A percentile compares a stretch with the other conserved stretches of the same genome.
These are phyloP conservation scores for Cryptococcus maquisensis DNA, from an alignment of 1,284 basidiomycete genomes.

Conservation along the genomic window DNA sequence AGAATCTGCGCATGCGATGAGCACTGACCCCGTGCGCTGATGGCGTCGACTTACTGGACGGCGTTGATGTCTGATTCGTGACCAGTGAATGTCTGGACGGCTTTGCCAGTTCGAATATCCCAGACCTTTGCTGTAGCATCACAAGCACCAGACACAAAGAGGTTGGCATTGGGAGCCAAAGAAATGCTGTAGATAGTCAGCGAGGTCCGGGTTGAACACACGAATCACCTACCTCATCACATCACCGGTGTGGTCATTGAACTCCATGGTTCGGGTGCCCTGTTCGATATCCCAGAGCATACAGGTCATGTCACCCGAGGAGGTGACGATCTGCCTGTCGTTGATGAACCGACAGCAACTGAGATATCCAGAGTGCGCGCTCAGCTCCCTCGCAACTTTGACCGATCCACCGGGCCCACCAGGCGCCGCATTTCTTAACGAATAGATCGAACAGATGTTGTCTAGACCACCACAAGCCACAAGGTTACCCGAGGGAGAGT, in stretches of 20 bases:
- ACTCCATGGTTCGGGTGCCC: constrained; percentile 89
- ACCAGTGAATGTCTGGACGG: constrained; percentile 96
- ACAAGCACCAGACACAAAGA: constrained; percentile 97
- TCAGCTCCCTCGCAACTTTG: constrained; percentile 71
- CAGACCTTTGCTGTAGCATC: constrained; percentile 97
- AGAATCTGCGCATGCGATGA: constrained; percentile 64
- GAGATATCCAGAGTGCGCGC: constrained; percentile 95
- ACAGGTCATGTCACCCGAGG: constrained; percentile 98
- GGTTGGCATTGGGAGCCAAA: constrained; percentile 86
- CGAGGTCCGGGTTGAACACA: not conserved
- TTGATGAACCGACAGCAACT: constrained; percentile 98
- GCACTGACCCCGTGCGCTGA: not conserved
- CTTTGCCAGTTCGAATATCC: constrained; percentile 95
- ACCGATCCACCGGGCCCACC: constrained; percentile 46
- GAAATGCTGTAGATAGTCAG: constrained; percentile 66
- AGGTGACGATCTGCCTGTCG: constrained; percentile 95
- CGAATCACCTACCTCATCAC: constrained; percentile 79
- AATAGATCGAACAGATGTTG: constrained; percentile 98
- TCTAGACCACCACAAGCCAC: constrained; percentile 98
- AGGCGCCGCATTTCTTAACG: constrained; percentile 55
- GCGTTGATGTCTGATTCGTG: constrained; percentile 99
- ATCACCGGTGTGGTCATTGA: constrained; percentile 98
- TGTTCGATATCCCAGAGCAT: constrained; percentile 99
- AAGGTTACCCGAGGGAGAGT: constrained; percentile 91
- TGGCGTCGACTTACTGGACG: constrained; percentile 67